phyloP scores from a whole-genome alignment of 106 monocot species.

The Allium sativum region DNA sequence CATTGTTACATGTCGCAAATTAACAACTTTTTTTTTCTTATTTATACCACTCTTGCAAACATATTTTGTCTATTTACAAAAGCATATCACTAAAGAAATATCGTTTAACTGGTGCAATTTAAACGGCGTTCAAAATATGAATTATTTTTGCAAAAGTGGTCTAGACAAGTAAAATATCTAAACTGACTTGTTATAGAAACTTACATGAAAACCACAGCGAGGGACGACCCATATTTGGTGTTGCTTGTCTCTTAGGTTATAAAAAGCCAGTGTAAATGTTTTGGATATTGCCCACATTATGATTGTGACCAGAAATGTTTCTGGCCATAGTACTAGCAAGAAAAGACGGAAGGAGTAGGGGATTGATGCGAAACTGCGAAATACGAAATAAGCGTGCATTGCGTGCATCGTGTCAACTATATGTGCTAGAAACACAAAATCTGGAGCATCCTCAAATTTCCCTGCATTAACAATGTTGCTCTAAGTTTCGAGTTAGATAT shows the following conservation, averaged over 20 bases:
- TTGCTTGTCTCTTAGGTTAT: slow-evolving; percentile 46
- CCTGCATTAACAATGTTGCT: too few species aligned
- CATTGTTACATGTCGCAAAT: too few species aligned
- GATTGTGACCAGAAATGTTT: slow-evolving; percentile 46
- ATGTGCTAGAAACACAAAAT: slow-evolving; percentile 81
- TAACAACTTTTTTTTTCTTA: too few species aligned
- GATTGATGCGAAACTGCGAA: slow-evolving; percentile 37
- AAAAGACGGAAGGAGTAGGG: slow-evolving; percentile 29
- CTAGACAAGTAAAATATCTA: neutral
- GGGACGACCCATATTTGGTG: slow-evolving; percentile 81
- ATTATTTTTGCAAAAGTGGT: neutral
- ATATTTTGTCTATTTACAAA: neutral
- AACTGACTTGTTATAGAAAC: too few species aligned
- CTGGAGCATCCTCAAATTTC: slow-evolving; percentile 46
- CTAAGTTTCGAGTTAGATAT: too few species aligned
- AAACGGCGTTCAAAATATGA: neutral
- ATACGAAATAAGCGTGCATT: slow-evolving; percentile 43
- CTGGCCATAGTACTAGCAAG: slow-evolving; percentile 37
- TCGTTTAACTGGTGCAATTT: too few species aligned
- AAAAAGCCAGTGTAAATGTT: slow-evolving; percentile 71
- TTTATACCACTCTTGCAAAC: neutral
- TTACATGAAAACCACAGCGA: slow-evolving; percentile 80
- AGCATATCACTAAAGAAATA: neutral
- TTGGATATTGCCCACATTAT: slow-evolving; percentile 82
- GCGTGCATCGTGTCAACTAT: slow-evolving; percentile 62